Base-by-base conservation (phyloP, 139 green algal genomes). In the Tetradesmus lagerheimii region DNA sequence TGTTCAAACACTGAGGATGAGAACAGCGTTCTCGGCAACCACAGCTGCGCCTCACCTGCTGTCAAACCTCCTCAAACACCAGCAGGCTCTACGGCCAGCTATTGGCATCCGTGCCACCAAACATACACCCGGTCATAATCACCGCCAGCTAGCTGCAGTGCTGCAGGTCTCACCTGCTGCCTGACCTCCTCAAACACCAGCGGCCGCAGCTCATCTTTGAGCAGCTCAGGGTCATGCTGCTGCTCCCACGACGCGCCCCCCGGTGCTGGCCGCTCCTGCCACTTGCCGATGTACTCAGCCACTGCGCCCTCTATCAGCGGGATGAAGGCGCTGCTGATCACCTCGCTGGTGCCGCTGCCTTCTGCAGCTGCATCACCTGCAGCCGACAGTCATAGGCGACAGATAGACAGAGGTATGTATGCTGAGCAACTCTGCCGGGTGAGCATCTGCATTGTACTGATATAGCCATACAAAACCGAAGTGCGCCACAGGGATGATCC, bases 111-210 rank as follows among this genome's bases (percentile, higher is more conserved):
- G n/a, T n/a, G n/a, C n/a, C n/a, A n/a, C n/a, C n/a, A n/a, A n/a
- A n/a, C n/a, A n/a, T n/a, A n/a, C n/a, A n/a, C n/a, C n/a, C n/a
- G n/a, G n/a, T n/a, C n/a, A n/a, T n/a, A n/a, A n/a, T n/a, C n/a
- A n/a, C n/a, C n/a, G n/a, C n/a, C n/a, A n/a, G n/a, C n/a, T n/a
- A n/a, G n/a, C n/a, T n/a, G n/a, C n/a, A n/a, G n/a, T n/a, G n/a
- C n/a, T n/a, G n/a, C n/a, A n/a, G n/a, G 31, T 14, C 41, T 83
- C 89, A 95, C 94, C 93, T 96, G 92, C 74, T 89, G 74, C 27
- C 97, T 93, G 62, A 99, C 92, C 91, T 98, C 95, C 92, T 99
- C 97, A 91, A 98, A 97, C 50, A 99, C 97, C n/a, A 97, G 92
- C 2, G 96, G 96, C 78, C 97, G 93, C 91, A 99, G 88, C 93